Evolutionary conservation across 176 grass and related monocot genomes (phyloP).

Genomic region (Cenchrus fungigraminus): DNA sequence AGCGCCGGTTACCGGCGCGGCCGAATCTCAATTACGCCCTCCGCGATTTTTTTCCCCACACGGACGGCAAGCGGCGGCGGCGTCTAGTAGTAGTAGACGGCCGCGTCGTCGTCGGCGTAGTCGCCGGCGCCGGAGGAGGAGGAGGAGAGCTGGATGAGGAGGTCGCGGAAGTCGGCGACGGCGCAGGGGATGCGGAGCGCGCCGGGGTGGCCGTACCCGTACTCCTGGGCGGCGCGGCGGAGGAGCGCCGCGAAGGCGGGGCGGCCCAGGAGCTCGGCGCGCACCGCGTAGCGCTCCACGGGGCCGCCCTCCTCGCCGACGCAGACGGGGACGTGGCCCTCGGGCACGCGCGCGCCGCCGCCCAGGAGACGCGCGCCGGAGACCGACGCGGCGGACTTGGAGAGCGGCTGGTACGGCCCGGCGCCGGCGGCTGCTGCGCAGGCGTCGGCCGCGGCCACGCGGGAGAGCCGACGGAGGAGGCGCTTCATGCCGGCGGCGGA

Average conservation of each 20-base stretch:
- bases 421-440: constrained; percentile 27
- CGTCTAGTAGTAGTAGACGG: constrained; percentile 19
- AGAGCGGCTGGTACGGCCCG: constrained; percentile 52
- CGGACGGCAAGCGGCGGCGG: not conserved
- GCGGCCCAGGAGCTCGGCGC: constrained; percentile 61
- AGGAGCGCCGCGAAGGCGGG: constrained; percentile 79
- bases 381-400: constrained; percentile 6
- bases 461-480: constrained; percentile 66
- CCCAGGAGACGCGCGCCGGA: constrained; percentile 30
- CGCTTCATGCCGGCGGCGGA: constrained; percentile 51
- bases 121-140: not conserved
- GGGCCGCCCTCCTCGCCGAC: constrained; percentile 74
- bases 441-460: constrained; percentile 63
- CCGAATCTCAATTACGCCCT: constrained; percentile 27
- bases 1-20: not conserved
- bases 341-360: constrained; percentile 33
- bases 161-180: constrained; percentile 61
- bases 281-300: constrained; percentile 82
- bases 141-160: constrained; percentile 52
- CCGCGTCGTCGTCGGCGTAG: not conserved
- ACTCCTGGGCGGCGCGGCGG: constrained; percentile 84
- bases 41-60: not conserved
- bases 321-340: constrained; percentile 81
- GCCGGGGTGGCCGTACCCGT: constrained; percentile 83
- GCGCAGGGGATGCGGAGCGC: constrained; percentile 93